Conservation (phyloP, 225 moss, liverwort and hornwort genomes). For the Asterella californica region DNA sequence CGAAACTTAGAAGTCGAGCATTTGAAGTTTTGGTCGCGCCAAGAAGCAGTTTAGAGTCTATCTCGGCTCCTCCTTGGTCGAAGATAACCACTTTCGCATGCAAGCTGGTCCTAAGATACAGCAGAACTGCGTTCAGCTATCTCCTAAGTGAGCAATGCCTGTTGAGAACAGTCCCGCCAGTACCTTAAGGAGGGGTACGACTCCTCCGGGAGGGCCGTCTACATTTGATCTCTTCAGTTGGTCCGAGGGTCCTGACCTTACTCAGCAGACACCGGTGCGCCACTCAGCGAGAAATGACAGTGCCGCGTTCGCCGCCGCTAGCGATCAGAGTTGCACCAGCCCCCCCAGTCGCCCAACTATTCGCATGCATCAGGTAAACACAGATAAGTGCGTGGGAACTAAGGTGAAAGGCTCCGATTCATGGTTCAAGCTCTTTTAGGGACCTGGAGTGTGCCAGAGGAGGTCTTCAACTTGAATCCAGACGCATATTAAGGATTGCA, state of each 20-base stretch:
- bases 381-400: not conserved
- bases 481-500: not conserved
- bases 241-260: slow-evolving; percentile 58
- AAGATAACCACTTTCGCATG: not conserved
- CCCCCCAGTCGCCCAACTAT: slow-evolving; percentile 62
- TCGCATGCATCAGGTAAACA: slow-evolving; percentile 80
- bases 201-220: slow-evolving; percentile 84
- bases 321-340: slow-evolving; percentile 57
- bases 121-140: not conserved
- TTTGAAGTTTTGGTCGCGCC: not conserved
- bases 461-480: not conserved
- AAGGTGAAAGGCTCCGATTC: slow-evolving; percentile 3
- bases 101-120: not conserved
- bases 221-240: slow-evolving; percentile 93
- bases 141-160: slow-evolving; percentile 60
- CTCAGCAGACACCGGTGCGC: slow-evolving; percentile 55
- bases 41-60: not conserved
- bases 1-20: not conserved
- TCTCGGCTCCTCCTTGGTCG: not conserved
- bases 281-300: slow-evolving; percentile 56
- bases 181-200: slow-evolving; percentile 59
- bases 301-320: slow-evolving; percentile 47
- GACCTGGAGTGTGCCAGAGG: not conserved
- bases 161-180: slow-evolving; percentile 76
- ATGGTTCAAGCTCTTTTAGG: no score